These are phyloP conservation scores for Andrographis paniculata DNA, from an alignment of 305 asterid genomes.

Conservation along the genomic window DNA sequence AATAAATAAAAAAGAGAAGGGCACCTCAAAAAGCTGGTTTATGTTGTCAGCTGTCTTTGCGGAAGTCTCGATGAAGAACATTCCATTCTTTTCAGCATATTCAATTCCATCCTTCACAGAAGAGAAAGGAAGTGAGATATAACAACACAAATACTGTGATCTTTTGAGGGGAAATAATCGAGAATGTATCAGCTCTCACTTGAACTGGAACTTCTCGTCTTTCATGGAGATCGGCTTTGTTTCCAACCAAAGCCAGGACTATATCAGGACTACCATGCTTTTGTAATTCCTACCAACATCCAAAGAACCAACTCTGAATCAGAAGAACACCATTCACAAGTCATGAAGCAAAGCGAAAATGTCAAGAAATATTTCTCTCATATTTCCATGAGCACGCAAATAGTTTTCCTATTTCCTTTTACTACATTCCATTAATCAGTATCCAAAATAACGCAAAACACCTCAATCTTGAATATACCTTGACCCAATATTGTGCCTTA, in stretches of 20 bases:
- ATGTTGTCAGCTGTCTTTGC: conserved; percentile 99
- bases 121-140: conserved; percentile 7
- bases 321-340: conserved; percentile 3
- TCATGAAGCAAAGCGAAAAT: not conserved
- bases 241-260: conserved; percentile 95
- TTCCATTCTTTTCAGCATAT: conserved; percentile 87
- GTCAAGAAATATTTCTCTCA: not conserved
- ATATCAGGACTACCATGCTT: conserved; percentile 96
- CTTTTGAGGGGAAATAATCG: conserved; percentile 10
- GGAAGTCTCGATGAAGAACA: conserved; percentile 97
- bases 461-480: conserved; percentile 40
- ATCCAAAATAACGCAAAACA: not conserved
- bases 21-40: conserved; percentile 97
- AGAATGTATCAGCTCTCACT: conserved; percentile 37
- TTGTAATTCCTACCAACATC: conserved; percentile 61
- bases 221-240: conserved; percentile 91
- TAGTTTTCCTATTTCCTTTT: not conserved
- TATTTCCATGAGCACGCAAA: conserved; percentile 4
- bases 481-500: conserved; percentile 90
- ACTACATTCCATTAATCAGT: not conserved
- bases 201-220: conserved; percentile 77
- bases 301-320: conserved; percentile 15
- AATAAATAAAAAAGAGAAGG: conserved; percentile 8
- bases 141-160: not conserved
- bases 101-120: conserved; percentile 66